Conservation (phyloP, 164 flowering plant genomes). For the Vitis amurensis region DNA sequence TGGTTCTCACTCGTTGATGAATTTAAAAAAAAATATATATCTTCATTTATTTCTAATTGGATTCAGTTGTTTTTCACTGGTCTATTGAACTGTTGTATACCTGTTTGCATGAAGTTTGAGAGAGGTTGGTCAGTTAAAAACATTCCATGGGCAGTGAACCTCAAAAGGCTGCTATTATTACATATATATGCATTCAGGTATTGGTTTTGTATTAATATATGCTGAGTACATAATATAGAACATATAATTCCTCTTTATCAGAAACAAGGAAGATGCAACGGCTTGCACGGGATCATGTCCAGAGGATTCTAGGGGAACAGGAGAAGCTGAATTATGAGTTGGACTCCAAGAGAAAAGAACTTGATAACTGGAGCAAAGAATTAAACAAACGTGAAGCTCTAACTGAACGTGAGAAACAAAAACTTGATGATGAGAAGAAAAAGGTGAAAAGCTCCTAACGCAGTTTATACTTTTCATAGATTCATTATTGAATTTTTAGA, state of each 20-base stretch:
- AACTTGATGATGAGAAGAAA: slow-evolving; percentile 64
- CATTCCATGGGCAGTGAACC: no score
- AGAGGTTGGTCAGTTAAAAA: no score
- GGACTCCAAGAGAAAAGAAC: slow-evolving; percentile 40
- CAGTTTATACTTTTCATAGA: no score
- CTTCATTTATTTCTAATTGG: no score
- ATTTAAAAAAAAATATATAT: no score
- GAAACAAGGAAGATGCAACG: slow-evolving; percentile 65
- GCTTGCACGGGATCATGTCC: slow-evolving; percentile 46
- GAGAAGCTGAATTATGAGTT: slow-evolving; percentile 48
- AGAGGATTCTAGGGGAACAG: slow-evolving; percentile 38
- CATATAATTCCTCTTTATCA: slow-evolving; percentile 12
- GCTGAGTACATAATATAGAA: no score
- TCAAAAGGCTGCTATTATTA: not conserved
- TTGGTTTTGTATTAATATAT: not conserved
- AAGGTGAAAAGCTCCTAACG: slow-evolving; percentile 31
- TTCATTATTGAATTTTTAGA: no score
- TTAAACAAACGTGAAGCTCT: slow-evolving; percentile 53
- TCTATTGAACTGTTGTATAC: no score
- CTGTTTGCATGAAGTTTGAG: no score
- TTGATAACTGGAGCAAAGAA: slow-evolving; percentile 53
- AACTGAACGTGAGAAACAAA: slow-evolving; percentile 63
- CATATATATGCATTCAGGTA: not conserved
- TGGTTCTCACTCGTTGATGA: no score
- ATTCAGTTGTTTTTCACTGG: no score